Evolutionary conservation across 2,329 filamentous ascomycete species (phyloP).

Genomic region (Mycosphaerella arachidis): DNA sequence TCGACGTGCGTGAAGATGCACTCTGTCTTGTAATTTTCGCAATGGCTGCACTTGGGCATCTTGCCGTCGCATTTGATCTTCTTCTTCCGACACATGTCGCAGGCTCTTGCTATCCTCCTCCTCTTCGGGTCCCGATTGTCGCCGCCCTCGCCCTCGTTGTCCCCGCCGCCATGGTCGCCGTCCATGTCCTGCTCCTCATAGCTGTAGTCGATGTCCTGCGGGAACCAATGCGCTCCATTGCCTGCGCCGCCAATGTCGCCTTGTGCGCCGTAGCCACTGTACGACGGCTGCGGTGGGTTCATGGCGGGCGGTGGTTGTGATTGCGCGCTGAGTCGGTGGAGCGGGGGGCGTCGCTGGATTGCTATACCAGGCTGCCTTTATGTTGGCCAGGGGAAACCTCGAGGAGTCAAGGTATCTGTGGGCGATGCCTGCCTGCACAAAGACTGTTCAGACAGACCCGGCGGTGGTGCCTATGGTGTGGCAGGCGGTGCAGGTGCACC

Average conservation of each 20-base stretch:
- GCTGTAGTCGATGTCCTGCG: constrained; percentile 18
- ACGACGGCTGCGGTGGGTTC: background rate
- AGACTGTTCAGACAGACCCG: background rate
- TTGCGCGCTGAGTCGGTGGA: background rate
- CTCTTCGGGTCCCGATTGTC: constrained; percentile 67
- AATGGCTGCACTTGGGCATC: constrained; percentile 90
- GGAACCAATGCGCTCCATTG: constrained; percentile 19
- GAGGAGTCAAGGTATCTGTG: background rate
- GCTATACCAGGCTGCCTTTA: background rate
- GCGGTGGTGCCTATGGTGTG: background rate
- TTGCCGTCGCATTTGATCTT: constrained; percentile 99
- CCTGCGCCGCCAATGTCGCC: constrained; percentile 8
- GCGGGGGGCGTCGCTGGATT: background rate
- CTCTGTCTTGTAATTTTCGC: constrained; percentile 95
- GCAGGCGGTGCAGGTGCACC: background rate
- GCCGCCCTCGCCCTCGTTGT: constrained; percentile 25
- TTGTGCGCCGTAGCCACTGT: background rate
- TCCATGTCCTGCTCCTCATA: constrained; percentile 22
- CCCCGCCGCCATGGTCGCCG: constrained; percentile 24
- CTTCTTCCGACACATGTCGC: constrained; percentile 92
- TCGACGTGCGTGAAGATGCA: constrained; percentile 97
- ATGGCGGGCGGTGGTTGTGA: background rate
- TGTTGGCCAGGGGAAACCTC: background rate
- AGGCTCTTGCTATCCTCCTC: constrained; percentile 82
- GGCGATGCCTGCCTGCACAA: background rate